Evolutionary conservation across 1,284 basidiomycete genomes (phyloP), one percentile per base, ranked within the genome.

Genomic region (Rhodotorula sp.): DNA sequence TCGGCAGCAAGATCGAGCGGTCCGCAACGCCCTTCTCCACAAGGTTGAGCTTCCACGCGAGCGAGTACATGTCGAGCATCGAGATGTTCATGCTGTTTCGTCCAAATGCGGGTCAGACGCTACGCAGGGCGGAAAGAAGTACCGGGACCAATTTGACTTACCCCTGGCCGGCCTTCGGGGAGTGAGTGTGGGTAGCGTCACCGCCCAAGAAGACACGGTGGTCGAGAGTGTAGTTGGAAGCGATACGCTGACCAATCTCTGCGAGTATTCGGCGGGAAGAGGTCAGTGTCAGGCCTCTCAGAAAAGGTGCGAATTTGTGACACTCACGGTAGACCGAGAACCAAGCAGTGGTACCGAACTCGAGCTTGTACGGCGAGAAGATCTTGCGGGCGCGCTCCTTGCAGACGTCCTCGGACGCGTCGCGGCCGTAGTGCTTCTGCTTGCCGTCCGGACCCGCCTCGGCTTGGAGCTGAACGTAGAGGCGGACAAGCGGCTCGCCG

Each of bases 101-200:
- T 42, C 37, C 37, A 42, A 42, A 42, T 42, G 37, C 37, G 37
- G 37, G 14, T 42, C 37, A 42, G 37, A 12, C 10, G 10, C 37
- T 42, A 12, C 22, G 44, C 3, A 22, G 54, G 37, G 37, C 37
- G 10, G 37, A 22, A 48, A 22, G 48, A 30, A 26, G 54, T n/a
- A 14, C 60, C 60, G 44, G 33, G n/a, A 62, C 46, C 24, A 33
- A 65, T 6, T 37, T 42, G 57, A 49, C 60, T 20, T 30, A 60
- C 60, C 60, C 80, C 76, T 77, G 74, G 61, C 80, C 70, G 76
- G 76, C 80, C 76, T 82, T 82, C 44, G 81, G 81, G 33, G 79
- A 80, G 74, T 82, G 81, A 12, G 81, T 82, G 76, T 82, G 81
- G 64, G 80, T 81, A 10, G 81, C 81, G 69, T 82, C 81, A 48